Base-by-base conservation (phyloP, 805 yeast species). In the Cyberlindnera subsufficiens region DNA sequence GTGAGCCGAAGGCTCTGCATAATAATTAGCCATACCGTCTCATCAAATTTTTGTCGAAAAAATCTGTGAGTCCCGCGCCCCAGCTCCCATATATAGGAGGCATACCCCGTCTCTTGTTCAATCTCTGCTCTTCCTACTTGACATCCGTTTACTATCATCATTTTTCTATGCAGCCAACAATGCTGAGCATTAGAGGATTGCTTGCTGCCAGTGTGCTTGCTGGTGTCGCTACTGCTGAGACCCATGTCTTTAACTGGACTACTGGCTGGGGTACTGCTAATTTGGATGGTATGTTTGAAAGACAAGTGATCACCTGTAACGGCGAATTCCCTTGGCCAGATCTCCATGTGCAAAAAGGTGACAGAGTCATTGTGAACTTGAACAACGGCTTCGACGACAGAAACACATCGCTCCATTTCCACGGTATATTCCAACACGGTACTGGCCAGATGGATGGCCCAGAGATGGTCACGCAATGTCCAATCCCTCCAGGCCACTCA, bases 381-480 rank as follows among this genome's bases (percentile, higher is more conserved):
- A 79, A 77, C 50, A 93, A 93, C 59, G 88, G 87, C 27, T 76
- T 90, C 43, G 53, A 51, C 33, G 77, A 78, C 58, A 71, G 76
- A 40, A 81, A 80, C 66, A 86, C 96, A 33, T 38, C 40, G 13
- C 64, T 91, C 56, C 99, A 93, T 67, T 87, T 88, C 80, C 99
- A 91, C 66, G 99, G 99, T 43, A 59, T 93, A 60, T 93, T 85
- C 78, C 72, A 67, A 50, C 73, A 80, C 51, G 86, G 84, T 22
- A 66, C 90, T 14, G 70, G 61, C 54, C 81, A 74, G 59, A 84
- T 85, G 91, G 99, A 91, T 64, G 99, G 99, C 45, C 95, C 96
- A 14, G 85, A 84, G 55, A 70, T 77, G 77, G 72, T 91, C 37
- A 78, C 86, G 30, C 97, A 91, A 66, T 49, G 53, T 22, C 95